Base-by-base conservation (phyloP, 306 rosid species). In the Glycine latifolia region DNA sequence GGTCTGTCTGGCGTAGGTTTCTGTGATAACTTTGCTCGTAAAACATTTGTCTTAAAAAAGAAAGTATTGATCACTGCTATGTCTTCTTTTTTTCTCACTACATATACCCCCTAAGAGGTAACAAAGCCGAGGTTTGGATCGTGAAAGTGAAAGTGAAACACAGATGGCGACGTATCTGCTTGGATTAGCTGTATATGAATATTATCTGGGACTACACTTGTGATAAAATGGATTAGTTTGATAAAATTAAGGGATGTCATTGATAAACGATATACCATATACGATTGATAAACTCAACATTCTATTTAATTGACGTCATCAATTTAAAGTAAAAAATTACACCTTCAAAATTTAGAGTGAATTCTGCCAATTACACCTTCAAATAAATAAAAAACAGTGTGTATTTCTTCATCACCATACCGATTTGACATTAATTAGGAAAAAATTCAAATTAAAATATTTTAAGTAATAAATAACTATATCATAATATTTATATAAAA, bases 1-100 rank as follows among this genome's bases (percentile, higher is more conserved):
- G 73, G 78, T 65, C 67, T 66, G 80, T 58, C 63, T 20, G 20
- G 20, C 20, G 20, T 20, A 20, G 20, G 20, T 20, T 20, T 20
- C 20, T 74, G 72, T 81, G 67, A 81, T 69, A 63, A 63, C 31
- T 41, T 7, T 44, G 26, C 55, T 41, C 44, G 26, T 52, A 31
- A 17, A 81, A 60, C 68, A 54, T 15, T 4, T 43, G 79, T 39
- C 52, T 67, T 63, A 54, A 83, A 81, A 63, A 81, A 63, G 79
- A 73, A 71, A 71, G 39, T 72, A 39, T 73, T 71, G 67, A 39
- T 59, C 35, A 52, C 50, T 73, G 69, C 26, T 17, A 10, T 50
- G 16, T 16, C 49, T 31, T 16, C 14, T 48, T 49, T 39, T 16
- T 14, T 1, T 26, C 31, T 26, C 31, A 26, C 43, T 56, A 37